A percentile compares a stretch with the other conserved stretches of the same genome.
Evolutionary conservation across 352 stramenopile genomes (phyloP).

Genomic region (Pythium guiyangense): DNA sequence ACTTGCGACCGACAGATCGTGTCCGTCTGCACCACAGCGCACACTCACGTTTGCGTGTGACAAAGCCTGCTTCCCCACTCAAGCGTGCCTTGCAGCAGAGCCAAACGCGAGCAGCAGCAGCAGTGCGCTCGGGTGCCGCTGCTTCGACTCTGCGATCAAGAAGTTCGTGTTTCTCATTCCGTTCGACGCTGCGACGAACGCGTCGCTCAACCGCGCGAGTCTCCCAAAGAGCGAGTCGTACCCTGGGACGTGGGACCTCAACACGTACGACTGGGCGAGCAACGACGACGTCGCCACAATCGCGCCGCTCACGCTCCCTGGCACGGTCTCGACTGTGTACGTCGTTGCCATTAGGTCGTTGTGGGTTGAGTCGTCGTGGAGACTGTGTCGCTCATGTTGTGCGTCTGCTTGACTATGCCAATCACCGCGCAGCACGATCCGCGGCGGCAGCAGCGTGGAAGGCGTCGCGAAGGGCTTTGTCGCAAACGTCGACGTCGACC

Average conservation of each 20-base stretch:
- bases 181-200: neutral
- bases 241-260: neutral
- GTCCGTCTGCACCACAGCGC: neutral
- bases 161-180: neutral
- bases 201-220: neutral
- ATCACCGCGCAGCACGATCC: no score
- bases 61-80: neutral
- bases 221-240: neutral
- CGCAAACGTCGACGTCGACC: slow-evolving; percentile 1
- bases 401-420: no score
- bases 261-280: slow-evolving; percentile 1
- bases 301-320: neutral
- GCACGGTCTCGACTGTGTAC: neutral
- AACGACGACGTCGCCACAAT: neutral
- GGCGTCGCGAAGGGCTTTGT: slow-evolving; percentile 8
- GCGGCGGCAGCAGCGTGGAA: no score
- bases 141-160: neutral
- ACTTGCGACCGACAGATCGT: neutral
- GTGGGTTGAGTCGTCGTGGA: no score
- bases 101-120: neutral
- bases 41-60: neutral
- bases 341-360: no score
- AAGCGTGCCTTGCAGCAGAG: neutral
- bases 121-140: neutral
- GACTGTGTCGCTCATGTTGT: no score